Conservation (phyloP, 768 basidiomycete species). For the Stropharia rugosoannulata region DNA sequence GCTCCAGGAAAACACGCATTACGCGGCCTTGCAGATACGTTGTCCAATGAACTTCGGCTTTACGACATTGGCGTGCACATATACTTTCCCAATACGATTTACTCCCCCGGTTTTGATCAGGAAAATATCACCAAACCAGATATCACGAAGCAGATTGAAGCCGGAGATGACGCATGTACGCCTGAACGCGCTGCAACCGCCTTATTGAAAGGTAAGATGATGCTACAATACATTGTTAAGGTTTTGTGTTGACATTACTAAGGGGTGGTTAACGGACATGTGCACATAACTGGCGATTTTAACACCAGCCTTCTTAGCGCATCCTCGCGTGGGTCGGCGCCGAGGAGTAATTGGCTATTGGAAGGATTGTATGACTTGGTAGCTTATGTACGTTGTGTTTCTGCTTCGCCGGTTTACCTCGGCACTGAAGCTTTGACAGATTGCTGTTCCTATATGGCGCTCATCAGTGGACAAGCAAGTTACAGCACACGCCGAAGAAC, state of each 20-base stretch:
- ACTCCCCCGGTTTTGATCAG: conserved; percentile 69
- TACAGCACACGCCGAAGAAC: conserved; percentile 43
- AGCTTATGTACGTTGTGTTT: conserved; percentile 39
- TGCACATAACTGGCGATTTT: conserved; percentile 75
- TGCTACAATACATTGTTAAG: not conserved
- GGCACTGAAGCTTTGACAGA: conserved; percentile 27
- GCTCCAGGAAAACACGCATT: conserved; percentile 85
- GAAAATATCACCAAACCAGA: conserved; percentile 80
- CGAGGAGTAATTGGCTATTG: conserved; percentile 55
- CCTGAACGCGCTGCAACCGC: conserved; percentile 61
- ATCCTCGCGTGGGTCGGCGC: conserved; percentile 62
- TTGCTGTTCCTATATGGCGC: conserved; percentile 54
- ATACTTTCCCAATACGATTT: conserved; percentile 83
- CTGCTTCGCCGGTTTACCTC: conserved; percentile 1
- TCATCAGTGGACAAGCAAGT: conserved; percentile 47
- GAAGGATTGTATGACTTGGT: conserved; percentile 51
- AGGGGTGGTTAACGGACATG: conserved; percentile 71
- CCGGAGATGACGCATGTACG: conserved; percentile 57
- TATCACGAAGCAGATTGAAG: conserved; percentile 73
- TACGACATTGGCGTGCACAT: conserved; percentile 80
- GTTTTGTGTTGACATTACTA: not conserved
- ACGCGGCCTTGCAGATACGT: conserved; percentile 79
- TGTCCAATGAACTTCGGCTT: conserved; percentile 76
- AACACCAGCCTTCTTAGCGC: conserved; percentile 67
- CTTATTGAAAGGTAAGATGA: conserved; percentile 54